phyloP scores from a whole-genome alignment of 2,329 filamentous ascomycete species.

The Ophiocordyceps sinensis region DNA sequence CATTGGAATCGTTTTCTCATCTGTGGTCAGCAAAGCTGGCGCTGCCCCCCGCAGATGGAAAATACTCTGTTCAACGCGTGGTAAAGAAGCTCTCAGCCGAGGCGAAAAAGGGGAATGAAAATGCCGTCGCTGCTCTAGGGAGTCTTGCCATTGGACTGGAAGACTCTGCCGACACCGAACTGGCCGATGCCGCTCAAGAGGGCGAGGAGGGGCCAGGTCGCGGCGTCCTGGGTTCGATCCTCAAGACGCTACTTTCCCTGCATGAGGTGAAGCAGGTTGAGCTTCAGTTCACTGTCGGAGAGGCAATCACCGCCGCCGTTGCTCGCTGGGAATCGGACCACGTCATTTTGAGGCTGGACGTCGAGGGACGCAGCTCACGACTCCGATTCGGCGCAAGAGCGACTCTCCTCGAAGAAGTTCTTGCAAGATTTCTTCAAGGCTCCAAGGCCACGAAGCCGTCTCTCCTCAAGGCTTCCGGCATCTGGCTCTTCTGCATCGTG shows the following conservation, averaged over 20 bases:
- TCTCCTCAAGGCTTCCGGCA: constrained; percentile 78
- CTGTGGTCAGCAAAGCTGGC: constrained; percentile 31
- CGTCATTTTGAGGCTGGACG: constrained; percentile 60
- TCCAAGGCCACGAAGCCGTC: constrained; percentile 79
- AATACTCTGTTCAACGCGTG: constrained; percentile 26
- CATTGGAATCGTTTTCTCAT: constrained; percentile 30
- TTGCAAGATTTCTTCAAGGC: constrained; percentile 62
- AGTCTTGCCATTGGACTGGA: constrained; percentile 53
- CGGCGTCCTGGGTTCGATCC: constrained; percentile 35
- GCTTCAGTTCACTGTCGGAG: constrained; percentile 79
- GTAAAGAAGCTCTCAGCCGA: constrained; percentile 49
- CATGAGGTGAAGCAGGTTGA: constrained; percentile 79
- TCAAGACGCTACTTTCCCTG: constrained; percentile 57
- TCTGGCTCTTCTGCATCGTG: constrained; percentile 86
- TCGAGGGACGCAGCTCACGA: constrained; percentile 36
- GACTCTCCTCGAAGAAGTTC: constrained; percentile 33
- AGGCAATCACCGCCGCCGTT: constrained; percentile 66
- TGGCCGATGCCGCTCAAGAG: constrained; percentile 7
- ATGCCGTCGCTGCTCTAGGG: constrained; percentile 68
- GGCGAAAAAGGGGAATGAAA: constrained; percentile 69
- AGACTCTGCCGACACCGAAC: constrained; percentile 10
- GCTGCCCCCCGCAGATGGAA: constrained; percentile 15
- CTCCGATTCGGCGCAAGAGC: constrained; percentile 24
- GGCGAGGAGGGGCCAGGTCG: constrained; percentile 14
- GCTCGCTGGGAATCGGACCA: constrained; percentile 74